Base-by-base conservation (phyloP, 352 stramenopile genomes). In the Thalassiosira hispida region DNA sequence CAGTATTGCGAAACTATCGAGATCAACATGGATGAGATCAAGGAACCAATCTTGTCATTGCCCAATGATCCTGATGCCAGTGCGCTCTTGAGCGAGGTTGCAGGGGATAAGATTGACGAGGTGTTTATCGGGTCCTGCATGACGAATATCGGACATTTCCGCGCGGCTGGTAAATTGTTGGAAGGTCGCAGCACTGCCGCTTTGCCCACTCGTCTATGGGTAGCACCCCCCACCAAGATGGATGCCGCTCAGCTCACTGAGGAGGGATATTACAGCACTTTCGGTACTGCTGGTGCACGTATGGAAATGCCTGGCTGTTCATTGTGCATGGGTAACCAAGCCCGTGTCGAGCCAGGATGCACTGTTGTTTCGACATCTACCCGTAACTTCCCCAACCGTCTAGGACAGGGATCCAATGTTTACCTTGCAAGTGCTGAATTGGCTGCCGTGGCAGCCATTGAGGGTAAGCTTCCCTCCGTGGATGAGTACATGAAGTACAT, bases 291-390 rank as follows among this genome's bases (percentile, higher is more conserved):
- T 62, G 93, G 93, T 69, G 91, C 93, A 25, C 79, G 93, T 56
- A 95, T 87, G 14, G 93, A 96, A 80, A 95, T 96, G 91, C 93
- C 93, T 14, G 93, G 93, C 60, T 96, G 93, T 79, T 92, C 78
- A 59, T 85, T 96, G 31, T 96, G 93, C 75, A 96, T 96, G 93
- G 93, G 93, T 64, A 96, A 96, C 69, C 93, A 96, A 82, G 93
- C 93, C 14, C 90, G 93, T 66, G 93, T 96, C 35, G 89, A 83
- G 53, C 91, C 94, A 42, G 86, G 90, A 40, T 93, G 82, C 44
- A 95, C 91, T 0, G 91, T 94, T 42, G 91, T 96, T 40, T 95
- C 89, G 0, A 96, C 93, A 31, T 94, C 86, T 47, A 96, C 93
- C 2, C 69, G 93, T 51, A 96, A 96, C 79, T 96, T 96, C 79